Conservation (phyloP, 2,329 filamentous ascomycete genomes). For the Diaporthe ilicicola region DNA sequence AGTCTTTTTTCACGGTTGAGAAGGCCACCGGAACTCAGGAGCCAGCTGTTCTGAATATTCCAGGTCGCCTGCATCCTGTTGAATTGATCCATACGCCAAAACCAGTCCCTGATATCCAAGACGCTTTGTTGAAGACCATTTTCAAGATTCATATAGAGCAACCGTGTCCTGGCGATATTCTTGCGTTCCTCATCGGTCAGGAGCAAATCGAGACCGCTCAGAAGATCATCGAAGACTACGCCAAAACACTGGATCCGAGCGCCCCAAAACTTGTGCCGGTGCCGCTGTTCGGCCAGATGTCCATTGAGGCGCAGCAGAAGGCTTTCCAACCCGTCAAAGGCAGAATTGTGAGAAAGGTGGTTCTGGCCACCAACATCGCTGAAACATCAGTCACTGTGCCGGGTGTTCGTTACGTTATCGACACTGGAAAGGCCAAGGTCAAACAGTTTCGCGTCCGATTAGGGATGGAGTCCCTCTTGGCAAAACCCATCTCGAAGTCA, state of each 20-base stretch:
- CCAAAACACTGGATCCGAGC: slow-evolving; percentile 74
- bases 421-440: slow-evolving; percentile 92
- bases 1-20: slow-evolving; percentile 71
- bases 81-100: slow-evolving; percentile 77
- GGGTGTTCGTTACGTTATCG: slow-evolving; percentile 89
- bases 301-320: slow-evolving; percentile 84
- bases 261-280: slow-evolving; percentile 77
- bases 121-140: slow-evolving; percentile 81
- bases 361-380: slow-evolving; percentile 96
- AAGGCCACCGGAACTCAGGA: slow-evolving; percentile 29
- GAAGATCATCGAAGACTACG: slow-evolving; percentile 82
- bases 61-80: slow-evolving; percentile 89
- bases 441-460: slow-evolving; percentile 88
- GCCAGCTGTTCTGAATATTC: slow-evolving; percentile 66
- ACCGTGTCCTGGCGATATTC: slow-evolving; percentile 90
- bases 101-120: slow-evolving; percentile 82
- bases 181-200: slow-evolving; percentile 92
- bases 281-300: slow-evolving; percentile 89
- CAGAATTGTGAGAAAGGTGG: slow-evolving; percentile 83
- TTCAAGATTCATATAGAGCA: slow-evolving; percentile 89
- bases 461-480: slow-evolving; percentile 88
- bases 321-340: slow-evolving; percentile 82
- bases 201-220: slow-evolving; percentile 90
- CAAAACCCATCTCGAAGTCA: slow-evolving; percentile 91
- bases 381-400: slow-evolving; percentile 97